Base-by-base conservation (phyloP, 176 grass and related monocot genomes). In the Oryza brachyantha region DNA sequence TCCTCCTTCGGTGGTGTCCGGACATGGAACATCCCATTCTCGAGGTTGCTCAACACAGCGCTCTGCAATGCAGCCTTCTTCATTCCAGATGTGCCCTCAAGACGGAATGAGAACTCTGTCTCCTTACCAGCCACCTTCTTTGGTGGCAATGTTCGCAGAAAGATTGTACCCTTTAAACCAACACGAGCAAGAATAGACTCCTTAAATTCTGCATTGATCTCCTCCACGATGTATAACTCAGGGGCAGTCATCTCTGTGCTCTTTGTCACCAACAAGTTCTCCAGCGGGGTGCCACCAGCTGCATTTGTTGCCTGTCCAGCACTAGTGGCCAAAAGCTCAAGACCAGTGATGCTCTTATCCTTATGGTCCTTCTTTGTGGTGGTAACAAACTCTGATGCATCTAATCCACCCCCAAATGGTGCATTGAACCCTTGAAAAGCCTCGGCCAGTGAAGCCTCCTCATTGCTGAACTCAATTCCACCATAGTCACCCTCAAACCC, bases 401-500 rank as follows among this genome's bases (percentile, higher is more conserved):
- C 96, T 9, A 99, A 86, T 25, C 96, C 96, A 73, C 96, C 96
- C n/a, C 96, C 96, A 80, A 99, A 99, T 12, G 96, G 90, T 0
- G 92, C 88, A 85, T 95, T 95, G 81, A 99, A 79, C 7, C 96
- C 96, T 89, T 99, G 92, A 31, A 99, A 99, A 0, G 96, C 88
- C 61, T 99, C 96, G 2, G 88, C 87, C 41, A 99, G 90, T 13
- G 92, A 99, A 48, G 96, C 83, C 36, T 99, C 96, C 77, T 99
- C 96, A 12, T 88, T 91, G 62, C 96, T 84, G 13, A 99, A 99
- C 81, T 99, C 96, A 45, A 99, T 93, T 59, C 96, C 96, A 36
- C 96, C 96, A 10, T 99, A 99, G 52, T 99, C 96, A 8, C 96
- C 96, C 74, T 99, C 96, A 64, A 99, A 99, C 34, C 96, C 96